These are phyloP conservation scores for Eucalyptus camaldulensis DNA, from an alignment of 345 rosid genomes.

Conservation along the genomic window DNA sequence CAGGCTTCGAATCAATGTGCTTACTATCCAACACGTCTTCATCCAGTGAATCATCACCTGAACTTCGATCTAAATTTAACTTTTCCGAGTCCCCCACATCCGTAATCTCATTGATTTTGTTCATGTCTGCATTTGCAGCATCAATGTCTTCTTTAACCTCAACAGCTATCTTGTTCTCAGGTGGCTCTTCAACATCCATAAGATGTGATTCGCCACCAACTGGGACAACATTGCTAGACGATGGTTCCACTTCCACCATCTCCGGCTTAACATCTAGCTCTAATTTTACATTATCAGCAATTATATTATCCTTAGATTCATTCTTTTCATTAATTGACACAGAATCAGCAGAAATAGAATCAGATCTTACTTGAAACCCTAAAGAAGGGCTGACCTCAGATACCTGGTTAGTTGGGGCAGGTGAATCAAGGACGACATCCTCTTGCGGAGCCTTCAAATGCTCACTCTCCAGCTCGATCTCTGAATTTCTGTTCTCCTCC, in stretches of 20 bases:
- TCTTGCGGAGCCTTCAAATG: slow-evolving; percentile 24
- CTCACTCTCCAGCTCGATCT: slow-evolving; percentile 20
- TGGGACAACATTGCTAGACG: slow-evolving; percentile 41
- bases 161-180: slow-evolving; percentile 48
- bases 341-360: slow-evolving; percentile 98
- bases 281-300: slow-evolving; percentile 96
- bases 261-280: slow-evolving; percentile 86
- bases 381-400: slow-evolving; percentile 92
- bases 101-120: slow-evolving; percentile 46
- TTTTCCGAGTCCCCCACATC: slow-evolving; percentile 81
- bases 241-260: slow-evolving; percentile 80
- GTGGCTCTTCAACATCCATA: slow-evolving; percentile 83
- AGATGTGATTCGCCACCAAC: slow-evolving; percentile 75
- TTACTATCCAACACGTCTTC: slow-evolving; percentile 81
- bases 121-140: slow-evolving; percentile 56
- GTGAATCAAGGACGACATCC: slow-evolving; percentile 31
- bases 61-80: slow-evolving; percentile 89
- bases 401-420: slow-evolving; percentile 88
- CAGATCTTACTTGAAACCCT: slow-evolving; percentile 98
- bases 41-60: slow-evolving; percentile 96
- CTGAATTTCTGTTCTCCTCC: slow-evolving; percentile 9
- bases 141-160: slow-evolving; percentile 49
- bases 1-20: slow-evolving; percentile 55
- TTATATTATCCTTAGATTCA: slow-evolving; percentile 93
- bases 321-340: slow-evolving; percentile 91